Evolutionary conservation across 108 stramenopile species (phyloP).

Genomic region (Discostella stelligeroides): DNA sequence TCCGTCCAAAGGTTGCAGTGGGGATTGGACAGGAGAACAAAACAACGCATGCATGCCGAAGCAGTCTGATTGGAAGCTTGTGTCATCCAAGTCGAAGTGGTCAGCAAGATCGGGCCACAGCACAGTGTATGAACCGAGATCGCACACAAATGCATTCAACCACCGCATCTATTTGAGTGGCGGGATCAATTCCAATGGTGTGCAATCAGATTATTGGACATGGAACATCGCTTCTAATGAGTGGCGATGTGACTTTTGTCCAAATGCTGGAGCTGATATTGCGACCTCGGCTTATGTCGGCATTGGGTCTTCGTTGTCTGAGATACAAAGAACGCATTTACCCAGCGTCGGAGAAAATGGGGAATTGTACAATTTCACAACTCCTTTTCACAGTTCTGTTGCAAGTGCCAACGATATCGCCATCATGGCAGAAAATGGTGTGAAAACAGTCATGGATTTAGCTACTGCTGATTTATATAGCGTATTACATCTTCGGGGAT

Average conservation of each 20-base stretch:
- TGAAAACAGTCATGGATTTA: constrained; percentile 54
- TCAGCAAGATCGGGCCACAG: constrained; percentile 46
- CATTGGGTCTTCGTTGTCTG: constrained; percentile 31
- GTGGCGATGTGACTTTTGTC: constrained; percentile 37
- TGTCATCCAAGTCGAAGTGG: constrained; percentile 38
- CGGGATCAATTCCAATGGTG: constrained; percentile 37
- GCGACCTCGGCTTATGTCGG: background rate
- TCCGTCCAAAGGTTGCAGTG: constrained; percentile 7
- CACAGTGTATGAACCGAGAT: constrained; percentile 55
- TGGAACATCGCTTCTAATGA: constrained; percentile 26
- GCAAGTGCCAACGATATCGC: constrained; percentile 25
- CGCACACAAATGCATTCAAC: constrained; percentile 45
- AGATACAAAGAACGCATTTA: constrained; percentile 20
- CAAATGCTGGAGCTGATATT: background rate
- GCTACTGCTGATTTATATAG: constrained; percentile 40
- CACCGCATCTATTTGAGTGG: constrained; percentile 53
- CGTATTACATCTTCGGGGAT: constrained; percentile 52
- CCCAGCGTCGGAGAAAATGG: constrained; percentile 21
- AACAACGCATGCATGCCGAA: constrained; percentile 36
- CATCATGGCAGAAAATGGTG: constrained; percentile 28
- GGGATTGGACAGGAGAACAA: background rate
- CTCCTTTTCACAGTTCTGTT: constrained; percentile 7
- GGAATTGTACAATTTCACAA: constrained; percentile 28
- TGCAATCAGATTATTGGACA: constrained; percentile 56
- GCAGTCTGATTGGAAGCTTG: constrained; percentile 39